Conservation (phyloP, 441 rosid species). For the Gossypium davidsonii region DNA sequence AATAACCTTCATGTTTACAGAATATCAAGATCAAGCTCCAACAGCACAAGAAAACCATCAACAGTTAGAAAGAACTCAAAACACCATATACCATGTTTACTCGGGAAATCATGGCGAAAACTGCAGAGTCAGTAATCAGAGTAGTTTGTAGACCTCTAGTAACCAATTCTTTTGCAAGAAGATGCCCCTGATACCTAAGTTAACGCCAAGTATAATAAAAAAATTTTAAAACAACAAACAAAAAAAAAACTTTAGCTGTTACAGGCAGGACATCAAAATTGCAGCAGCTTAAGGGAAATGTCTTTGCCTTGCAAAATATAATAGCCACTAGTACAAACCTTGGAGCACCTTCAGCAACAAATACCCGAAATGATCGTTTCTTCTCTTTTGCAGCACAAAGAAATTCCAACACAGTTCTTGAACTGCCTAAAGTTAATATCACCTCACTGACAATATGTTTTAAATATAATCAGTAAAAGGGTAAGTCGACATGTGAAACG, state of each 20-base stretch:
- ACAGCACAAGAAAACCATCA: background rate
- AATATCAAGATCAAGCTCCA: constrained; percentile 15
- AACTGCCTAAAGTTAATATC: constrained; percentile 91
- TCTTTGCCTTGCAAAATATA: constrained; percentile 14
- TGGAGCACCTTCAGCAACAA: constrained; percentile 98
- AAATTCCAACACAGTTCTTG: constrained; percentile 90
- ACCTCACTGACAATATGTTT: constrained; percentile 69
- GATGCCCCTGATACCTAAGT: constrained; percentile 89
- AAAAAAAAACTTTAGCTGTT: background rate
- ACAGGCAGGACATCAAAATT: constrained; percentile 5
- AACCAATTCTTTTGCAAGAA: constrained; percentile 84
- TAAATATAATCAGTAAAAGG: constrained; percentile 8
- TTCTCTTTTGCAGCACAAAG: constrained; percentile 96
- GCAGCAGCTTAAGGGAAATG: constrained; percentile 9
- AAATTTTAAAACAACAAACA: too few species aligned
- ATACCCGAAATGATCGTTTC: constrained; percentile 87
- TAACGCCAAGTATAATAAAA: background rate
- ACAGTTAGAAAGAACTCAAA: background rate
- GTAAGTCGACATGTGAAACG: background rate
- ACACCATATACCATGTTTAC: constrained; percentile 68
- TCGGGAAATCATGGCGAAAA: constrained; percentile 95
- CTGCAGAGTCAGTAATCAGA: constrained; percentile 89
- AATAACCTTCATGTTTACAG: constrained; percentile 54
- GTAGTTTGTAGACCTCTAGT: constrained; percentile 92
- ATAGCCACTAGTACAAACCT: constrained; percentile 46